phyloP scores from a whole-genome alignment of 2,329 filamentous ascomycete genomes.

The Claviceps maximensis region DNA sequence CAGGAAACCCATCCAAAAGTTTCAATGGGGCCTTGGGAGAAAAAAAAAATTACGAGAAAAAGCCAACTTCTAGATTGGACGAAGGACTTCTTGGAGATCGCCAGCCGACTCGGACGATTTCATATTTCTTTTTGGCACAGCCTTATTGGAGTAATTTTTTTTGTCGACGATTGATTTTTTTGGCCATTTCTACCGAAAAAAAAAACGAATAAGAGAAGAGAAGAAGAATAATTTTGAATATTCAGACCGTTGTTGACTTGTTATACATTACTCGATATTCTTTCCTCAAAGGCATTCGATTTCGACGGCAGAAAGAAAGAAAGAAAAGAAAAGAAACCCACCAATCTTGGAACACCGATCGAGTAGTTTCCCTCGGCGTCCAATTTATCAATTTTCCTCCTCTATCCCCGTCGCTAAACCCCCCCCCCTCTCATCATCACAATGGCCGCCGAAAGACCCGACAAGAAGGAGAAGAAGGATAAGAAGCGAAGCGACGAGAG shows the following conservation, averaged over 20 bases:
- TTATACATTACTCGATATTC: too few relatives aligned
- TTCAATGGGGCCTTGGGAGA: conserved; percentile 17
- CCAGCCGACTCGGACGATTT: not conserved
- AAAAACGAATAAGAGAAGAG: not conserved
- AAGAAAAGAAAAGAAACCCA: not conserved
- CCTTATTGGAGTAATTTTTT: conserved; percentile 10
- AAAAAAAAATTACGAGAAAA: conserved; percentile 18
- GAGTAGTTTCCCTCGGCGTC: not conserved
- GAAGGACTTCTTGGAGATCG: not conserved
- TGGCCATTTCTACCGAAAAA: not conserved
- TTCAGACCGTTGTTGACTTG: not conserved
- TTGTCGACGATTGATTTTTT: not conserved
- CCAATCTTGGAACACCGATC: not conserved
- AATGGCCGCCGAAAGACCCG: conserved; percentile 36
- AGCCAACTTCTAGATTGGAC: conserved; percentile 10
- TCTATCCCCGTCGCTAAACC: not conserved
- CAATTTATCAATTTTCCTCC: not conserved
- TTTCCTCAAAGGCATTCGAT: not conserved
- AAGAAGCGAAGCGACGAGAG: conserved; percentile 43
- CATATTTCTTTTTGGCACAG: not conserved
- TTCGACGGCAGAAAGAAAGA: not conserved
- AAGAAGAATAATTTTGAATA: not conserved
- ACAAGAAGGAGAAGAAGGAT: conserved; percentile 44
- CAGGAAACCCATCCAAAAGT: conserved; percentile 17
- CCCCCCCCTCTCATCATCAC: conserved; percentile 7